A percentile compares a stretch with the other conserved stretches of the same genome.
Evolutionary conservation across 2,329 filamentous ascomycete species (phyloP).

Genomic region (Pezicula carpinea): DNA sequence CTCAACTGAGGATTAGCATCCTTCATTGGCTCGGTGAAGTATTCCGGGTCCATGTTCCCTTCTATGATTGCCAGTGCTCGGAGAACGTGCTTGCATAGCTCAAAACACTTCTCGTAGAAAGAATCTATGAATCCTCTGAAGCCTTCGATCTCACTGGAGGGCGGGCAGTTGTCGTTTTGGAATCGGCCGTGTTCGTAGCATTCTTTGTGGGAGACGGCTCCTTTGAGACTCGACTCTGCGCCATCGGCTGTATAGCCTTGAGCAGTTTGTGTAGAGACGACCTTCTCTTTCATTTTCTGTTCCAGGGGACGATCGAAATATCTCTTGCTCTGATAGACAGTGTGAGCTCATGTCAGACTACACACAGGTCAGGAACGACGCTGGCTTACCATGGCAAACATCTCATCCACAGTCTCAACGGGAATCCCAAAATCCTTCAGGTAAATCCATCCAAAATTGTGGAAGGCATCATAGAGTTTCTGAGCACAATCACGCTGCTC

Average conservation of each 20-base stretch:
- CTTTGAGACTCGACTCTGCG: not conserved
- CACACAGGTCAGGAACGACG: no score
- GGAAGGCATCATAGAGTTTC: constrained; percentile 2
- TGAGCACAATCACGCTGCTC: constrained; percentile 1
- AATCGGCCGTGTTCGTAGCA: constrained; percentile 4
- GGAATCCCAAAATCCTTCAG: constrained; percentile 1
- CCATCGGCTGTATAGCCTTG: constrained; percentile 5
- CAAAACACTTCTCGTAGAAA: constrained; percentile 2
- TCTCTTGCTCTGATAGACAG: not conserved
- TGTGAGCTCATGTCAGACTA: not conserved
- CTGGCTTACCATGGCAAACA: constrained; percentile 3
- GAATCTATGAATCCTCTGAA: not conserved
- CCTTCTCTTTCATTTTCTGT: not conserved
- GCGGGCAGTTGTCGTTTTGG: constrained; percentile 1
- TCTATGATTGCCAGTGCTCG: not conserved
- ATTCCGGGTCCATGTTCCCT: not conserved
- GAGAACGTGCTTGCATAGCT: not conserved
- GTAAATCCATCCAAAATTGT: constrained; percentile 2
- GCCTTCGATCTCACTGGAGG: not conserved
- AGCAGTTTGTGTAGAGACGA: not conserved
- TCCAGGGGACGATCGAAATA: constrained; percentile 1
- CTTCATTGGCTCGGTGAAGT: not conserved
- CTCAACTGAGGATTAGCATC: constrained; percentile 6
- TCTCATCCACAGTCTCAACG: not conserved
- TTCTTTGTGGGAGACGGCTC: not conserved